Conservation (phyloP, 2,329 filamentous ascomycete genomes). For the Ilyonectria mors-panacis region DNA sequence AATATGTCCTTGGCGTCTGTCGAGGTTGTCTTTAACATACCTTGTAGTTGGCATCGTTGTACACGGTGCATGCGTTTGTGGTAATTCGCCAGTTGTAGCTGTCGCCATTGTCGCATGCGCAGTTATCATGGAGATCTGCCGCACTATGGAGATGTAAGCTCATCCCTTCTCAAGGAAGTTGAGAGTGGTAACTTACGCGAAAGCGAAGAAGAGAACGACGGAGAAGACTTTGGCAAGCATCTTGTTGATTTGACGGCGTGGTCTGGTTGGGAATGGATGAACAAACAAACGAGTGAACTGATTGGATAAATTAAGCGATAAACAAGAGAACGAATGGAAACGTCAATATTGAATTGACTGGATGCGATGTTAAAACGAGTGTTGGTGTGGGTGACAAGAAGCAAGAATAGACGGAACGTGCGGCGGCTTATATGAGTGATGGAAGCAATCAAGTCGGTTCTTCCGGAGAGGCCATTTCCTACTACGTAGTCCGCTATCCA, state of each 20-base stretch:
- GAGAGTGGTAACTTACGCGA: conserved; percentile 29
- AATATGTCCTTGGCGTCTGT: neutral
- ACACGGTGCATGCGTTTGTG: conserved; percentile 33
- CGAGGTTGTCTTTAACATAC: neutral
- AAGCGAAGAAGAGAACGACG: conserved; percentile 30
- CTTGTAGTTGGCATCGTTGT: conserved; percentile 34
- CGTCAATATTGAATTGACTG: too few species aligned
- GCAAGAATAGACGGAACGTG: neutral
- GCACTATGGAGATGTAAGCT: conserved; percentile 15
- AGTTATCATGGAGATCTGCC: conserved; percentile 38
- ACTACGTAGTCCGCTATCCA: too few species aligned
- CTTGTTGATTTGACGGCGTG: neutral
- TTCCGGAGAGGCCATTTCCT: neutral
- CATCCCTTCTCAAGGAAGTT: neutral
- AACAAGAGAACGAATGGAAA: too few species aligned
- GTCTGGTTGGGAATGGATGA: neutral
- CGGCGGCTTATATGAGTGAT: conserved; percentile 11
- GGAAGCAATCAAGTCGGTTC: neutral
- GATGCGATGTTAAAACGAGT: neutral
- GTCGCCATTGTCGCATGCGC: conserved; percentile 40
- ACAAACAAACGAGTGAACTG: too few species aligned
- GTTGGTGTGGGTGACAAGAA: neutral
- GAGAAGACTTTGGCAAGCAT: conserved; percentile 38
- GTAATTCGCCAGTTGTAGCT: conserved; percentile 42
- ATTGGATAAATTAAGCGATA: too few species aligned